These are phyloP conservation scores for Chalciporus pseudorubinellus DNA, from an alignment of 768 basidiomycete species.

Conservation along the genomic window DNA sequence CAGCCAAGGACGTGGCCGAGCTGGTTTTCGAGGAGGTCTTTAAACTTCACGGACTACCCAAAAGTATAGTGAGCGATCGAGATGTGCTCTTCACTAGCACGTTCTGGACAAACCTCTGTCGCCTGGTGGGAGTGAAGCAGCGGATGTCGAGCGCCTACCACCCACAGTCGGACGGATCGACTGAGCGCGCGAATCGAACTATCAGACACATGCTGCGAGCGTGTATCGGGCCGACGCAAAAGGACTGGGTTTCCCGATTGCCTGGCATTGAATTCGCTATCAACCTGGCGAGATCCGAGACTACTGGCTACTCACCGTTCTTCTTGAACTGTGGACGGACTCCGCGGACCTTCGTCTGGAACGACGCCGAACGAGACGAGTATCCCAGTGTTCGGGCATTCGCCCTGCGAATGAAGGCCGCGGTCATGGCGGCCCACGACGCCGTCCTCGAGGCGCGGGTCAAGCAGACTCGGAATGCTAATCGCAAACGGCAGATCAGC, in stretches of 20 bases:
- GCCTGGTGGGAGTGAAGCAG: conserved; percentile 16
- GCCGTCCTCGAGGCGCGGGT: too few species aligned
- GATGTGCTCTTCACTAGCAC: conserved; percentile 33
- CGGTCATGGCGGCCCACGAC: conserved; percentile 28
- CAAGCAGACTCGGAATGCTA: conserved; percentile 22
- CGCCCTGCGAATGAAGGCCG: conserved; percentile 21
- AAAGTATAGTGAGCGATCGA: conserved; percentile 19
- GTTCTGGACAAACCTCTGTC: conserved; percentile 29
- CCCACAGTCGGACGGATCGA: too few species aligned
- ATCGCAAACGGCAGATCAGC: conserved; percentile 16
- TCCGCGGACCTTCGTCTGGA: conserved; percentile 34
- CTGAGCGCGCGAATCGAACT: conserved; percentile 32
- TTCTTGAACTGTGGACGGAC: conserved; percentile 31
- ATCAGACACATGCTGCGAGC: conserved; percentile 31
- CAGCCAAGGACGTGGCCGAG: conserved; percentile 25
- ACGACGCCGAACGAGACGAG: conserved; percentile 8
- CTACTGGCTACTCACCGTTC: conserved; percentile 38
- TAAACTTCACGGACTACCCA: conserved; percentile 32
- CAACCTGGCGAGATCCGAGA: conserved; percentile 33
- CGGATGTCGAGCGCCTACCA: conserved; percentile 14
- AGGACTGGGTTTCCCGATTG: conserved; percentile 29
- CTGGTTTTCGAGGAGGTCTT: conserved; percentile 26
- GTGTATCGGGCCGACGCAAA: conserved; percentile 23
- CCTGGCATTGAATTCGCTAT: conserved; percentile 39
- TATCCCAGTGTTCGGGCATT: conserved; percentile 28